Conservation (phyloP, 306 rosid genomes). For the Ochetophila trinervis region DNA sequence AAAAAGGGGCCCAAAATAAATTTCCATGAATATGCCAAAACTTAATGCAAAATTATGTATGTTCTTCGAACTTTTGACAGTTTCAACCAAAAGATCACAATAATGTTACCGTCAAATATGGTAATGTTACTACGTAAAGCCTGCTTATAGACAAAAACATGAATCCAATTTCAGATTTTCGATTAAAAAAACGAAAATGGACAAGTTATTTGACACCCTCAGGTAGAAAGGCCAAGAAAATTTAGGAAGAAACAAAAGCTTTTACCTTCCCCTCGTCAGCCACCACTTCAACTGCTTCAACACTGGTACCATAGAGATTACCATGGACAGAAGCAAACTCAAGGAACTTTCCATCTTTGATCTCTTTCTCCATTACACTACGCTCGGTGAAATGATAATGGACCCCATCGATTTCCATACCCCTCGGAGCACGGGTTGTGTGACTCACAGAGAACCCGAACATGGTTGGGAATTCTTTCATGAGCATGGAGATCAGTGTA, state of each 20-base stretch:
- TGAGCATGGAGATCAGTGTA: slow-evolving; percentile 87
- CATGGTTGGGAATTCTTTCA: slow-evolving; percentile 85
- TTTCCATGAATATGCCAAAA: background rate
- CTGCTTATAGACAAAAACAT: background rate
- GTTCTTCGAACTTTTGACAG: background rate
- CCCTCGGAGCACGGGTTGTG: slow-evolving; percentile 85
- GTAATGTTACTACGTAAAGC: background rate
- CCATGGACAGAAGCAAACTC: slow-evolving; percentile 97
- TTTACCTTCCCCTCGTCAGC: slow-evolving; percentile 58
- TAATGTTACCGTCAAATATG: background rate
- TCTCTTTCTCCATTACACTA: slow-evolving; percentile 79
- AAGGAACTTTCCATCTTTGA: slow-evolving; percentile 79
- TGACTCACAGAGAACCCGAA: slow-evolving; percentile 99
- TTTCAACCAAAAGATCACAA: background rate
- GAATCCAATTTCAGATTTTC: too few relatives aligned
- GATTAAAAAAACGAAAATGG: too few relatives aligned
- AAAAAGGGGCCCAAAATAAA: background rate
- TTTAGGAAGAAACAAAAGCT: background rate
- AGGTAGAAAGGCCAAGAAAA: background rate
- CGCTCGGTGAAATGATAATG: slow-evolving; percentile 87
- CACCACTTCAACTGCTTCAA: slow-evolving; percentile 89
- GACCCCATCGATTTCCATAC: slow-evolving; percentile 80
- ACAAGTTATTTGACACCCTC: background rate
- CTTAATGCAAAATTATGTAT: too few relatives aligned
- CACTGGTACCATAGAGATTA: slow-evolving; percentile 92